A percentile compares a stretch with the other conserved stretches of the same genome.
Evolutionary conservation across 257 asterid genomes (phyloP).

Genomic region (Salvia hispanica): DNA sequence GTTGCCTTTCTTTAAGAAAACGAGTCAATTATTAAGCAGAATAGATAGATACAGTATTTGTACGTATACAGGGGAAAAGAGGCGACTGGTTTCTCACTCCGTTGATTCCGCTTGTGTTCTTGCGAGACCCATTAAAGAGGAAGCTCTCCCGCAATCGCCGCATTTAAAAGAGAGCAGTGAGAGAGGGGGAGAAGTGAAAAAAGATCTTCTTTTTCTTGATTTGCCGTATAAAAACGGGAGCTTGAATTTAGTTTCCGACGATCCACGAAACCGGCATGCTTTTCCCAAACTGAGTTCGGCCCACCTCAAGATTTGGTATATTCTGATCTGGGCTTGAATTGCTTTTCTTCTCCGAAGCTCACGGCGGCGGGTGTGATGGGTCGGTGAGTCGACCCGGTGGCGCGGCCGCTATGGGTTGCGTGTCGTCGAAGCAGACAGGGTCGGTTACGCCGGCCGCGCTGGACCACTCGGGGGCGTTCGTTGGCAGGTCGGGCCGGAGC

Average conservation of each 20-base stretch:
- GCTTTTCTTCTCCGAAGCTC: too few species aligned
- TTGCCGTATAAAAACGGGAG: slow-evolving; percentile 28
- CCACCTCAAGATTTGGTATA: slow-evolving; percentile 50
- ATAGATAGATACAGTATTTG: not conserved
- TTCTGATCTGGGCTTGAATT: not conserved
- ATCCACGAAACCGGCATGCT: not conserved
- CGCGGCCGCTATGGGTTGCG: slow-evolving; percentile 74
- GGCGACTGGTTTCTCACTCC: slow-evolving; percentile 40
- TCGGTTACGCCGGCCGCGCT: slow-evolving; percentile 81
- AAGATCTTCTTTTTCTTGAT: slow-evolving; percentile 13
- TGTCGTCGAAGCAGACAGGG: slow-evolving; percentile 78
- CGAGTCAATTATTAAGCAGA: too few species aligned
- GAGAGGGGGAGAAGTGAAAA: not conserved
- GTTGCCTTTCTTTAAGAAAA: slow-evolving; percentile 24
- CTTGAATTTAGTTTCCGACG: not conserved
- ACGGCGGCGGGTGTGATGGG: not conserved
- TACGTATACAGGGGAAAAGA: not conserved
- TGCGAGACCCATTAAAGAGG: slow-evolving; percentile 43
- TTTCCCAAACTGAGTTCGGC: slow-evolving; percentile 29
- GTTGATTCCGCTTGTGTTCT: slow-evolving; percentile 63
- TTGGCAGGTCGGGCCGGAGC: slow-evolving; percentile 44
- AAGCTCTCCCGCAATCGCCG: slow-evolving; percentile 61
- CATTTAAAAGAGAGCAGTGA: too few species aligned
- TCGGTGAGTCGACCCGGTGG: slow-evolving; percentile 30
- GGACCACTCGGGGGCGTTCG: slow-evolving; percentile 66